phyloP scores from a whole-genome alignment of 176 grass and related monocot genomes.

The Echinochloa phyllopogon region DNA sequence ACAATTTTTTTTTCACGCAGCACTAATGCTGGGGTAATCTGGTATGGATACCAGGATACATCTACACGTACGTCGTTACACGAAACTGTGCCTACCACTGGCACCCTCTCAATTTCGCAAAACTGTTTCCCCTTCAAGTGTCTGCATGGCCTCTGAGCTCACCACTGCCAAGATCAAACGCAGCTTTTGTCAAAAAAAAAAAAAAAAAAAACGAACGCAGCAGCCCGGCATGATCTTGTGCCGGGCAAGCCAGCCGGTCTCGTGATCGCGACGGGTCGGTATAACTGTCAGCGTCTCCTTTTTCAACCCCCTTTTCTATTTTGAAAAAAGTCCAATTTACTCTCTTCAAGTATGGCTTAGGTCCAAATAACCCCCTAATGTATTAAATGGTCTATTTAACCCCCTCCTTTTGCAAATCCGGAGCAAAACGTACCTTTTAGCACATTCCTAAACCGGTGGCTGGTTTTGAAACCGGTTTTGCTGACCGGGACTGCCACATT shows the following conservation, averaged over 20 bases:
- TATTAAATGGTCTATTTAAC: too few species aligned
- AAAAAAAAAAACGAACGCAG: not conserved
- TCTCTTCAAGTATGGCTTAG: too few species aligned
- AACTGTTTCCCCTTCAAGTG: not conserved
- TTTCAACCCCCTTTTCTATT: not conserved
- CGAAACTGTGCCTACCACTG: not conserved
- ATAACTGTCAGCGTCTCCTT: not conserved
- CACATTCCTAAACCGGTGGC: too few species aligned
- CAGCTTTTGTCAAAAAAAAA: not conserved
- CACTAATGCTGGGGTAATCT: too few species aligned
- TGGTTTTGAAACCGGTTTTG: too few species aligned
- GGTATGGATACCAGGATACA: too few species aligned
- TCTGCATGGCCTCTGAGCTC: not conserved
- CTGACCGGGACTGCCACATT: too few species aligned
- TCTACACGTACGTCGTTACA: not conserved
- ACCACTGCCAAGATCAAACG: not conserved
- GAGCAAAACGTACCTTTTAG: too few species aligned
- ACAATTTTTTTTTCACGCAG: not conserved
- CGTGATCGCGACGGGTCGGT: not conserved
- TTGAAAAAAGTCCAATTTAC: too few species aligned
- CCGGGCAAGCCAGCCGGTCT: not conserved
- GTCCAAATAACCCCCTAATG: too few species aligned
- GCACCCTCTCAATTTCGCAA: not conserved
- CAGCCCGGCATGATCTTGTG: not conserved
- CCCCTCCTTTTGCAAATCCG: too few species aligned